Evolutionary conservation across 768 basidiomycete genomes (phyloP), one percentile per base, ranked within the genome.

Genomic region (Mycena floridula): DNA sequence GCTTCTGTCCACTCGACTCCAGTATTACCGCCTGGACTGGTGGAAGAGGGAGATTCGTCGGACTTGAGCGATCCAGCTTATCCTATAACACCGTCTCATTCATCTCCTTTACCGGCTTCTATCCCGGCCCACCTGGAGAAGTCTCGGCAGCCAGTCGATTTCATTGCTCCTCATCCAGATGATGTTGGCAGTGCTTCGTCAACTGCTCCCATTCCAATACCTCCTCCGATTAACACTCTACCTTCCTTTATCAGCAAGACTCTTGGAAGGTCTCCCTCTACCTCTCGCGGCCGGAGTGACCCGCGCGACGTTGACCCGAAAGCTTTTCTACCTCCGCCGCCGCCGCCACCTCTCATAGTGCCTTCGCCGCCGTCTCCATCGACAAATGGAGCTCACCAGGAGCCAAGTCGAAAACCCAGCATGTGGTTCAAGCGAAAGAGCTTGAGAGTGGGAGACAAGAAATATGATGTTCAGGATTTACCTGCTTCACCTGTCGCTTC

Each of bases 381-480:
- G 7, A 50, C 20, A 26, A 53, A 54, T 42, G 55, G 59, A 30
- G 48, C 53, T 32, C 58, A 62, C 58, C 67, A 67, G 54, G 68
- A 73, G 52, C 51, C 67, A 12, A 69, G 66, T 35, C 67, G 67
- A 44, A 73, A 72, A 51, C 50, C 65, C 13, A 66, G 67, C 27
- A 50, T 54, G 3, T 82, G 79, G 78, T 79, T 78, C 51, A 75
- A 73, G 56, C 68, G 76, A 42, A 79, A 73, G 59, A 78, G 73
- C 52, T 57, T 75, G 46, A 62, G 64, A 41, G 27, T 65, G 24
- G 57, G 56, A 12, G 64, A 73, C 20, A 68, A 69, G 44, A 35
- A 45, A 30, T 50, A 51, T 26, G 47, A 37, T 27, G 53, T 18
- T 22, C 13, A 24, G n/a, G 15, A 15, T 39, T 13, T 8, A 11